Percentiles rank a stretch among this genome's conserved stretches.
phyloP scores from a whole-genome alignment of 2,329 filamentous ascomycete species.

The Colletotrichum tofieldiae region DNA sequence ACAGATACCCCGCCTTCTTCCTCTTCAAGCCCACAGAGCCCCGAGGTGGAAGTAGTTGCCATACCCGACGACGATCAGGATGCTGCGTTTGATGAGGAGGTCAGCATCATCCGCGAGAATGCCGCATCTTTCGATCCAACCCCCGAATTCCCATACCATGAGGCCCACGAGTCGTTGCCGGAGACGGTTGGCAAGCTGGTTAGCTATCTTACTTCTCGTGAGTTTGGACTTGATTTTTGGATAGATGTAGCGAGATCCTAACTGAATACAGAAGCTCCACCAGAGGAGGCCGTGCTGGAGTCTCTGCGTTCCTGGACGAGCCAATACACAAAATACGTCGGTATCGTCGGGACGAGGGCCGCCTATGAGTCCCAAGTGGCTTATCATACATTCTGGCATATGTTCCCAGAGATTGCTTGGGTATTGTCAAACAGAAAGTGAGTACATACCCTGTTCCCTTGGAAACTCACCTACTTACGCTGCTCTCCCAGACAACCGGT shows the following conservation, averaged over 20 bases:
- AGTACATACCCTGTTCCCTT: not conserved
- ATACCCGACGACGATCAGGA: conserved; percentile 55
- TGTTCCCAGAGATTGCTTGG: conserved; percentile 67
- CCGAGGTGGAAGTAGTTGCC: conserved; percentile 61
- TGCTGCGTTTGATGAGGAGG: conserved; percentile 49
- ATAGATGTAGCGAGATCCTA: conserved; percentile 42
- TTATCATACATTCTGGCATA: conserved; percentile 66
- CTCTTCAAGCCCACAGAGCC: conserved; percentile 59
- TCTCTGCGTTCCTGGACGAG: conserved; percentile 67
- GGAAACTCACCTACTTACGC: not conserved
- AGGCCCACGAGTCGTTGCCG: conserved; percentile 50
- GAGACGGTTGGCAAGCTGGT: conserved; percentile 55
- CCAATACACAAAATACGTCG: conserved; percentile 61
- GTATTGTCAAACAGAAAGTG: conserved; percentile 49
- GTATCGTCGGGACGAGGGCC: conserved; percentile 51
- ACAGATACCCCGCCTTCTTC: conserved; percentile 52
- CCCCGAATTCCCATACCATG: conserved; percentile 63
- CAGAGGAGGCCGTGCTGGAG: conserved; percentile 62
- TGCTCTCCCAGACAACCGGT: conserved; percentile 16
- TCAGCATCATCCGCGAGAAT: conserved; percentile 41
- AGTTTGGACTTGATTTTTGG: conserved; percentile 29
- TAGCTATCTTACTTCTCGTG: conserved; percentile 55
- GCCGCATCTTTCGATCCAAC: conserved; percentile 58
- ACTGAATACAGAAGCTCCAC: conserved; percentile 55
- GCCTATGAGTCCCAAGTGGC: conserved; percentile 61